Base-by-base conservation (phyloP, 2,329 filamentous ascomycete genomes). In the Sporothrix pseudoabietina region DNA sequence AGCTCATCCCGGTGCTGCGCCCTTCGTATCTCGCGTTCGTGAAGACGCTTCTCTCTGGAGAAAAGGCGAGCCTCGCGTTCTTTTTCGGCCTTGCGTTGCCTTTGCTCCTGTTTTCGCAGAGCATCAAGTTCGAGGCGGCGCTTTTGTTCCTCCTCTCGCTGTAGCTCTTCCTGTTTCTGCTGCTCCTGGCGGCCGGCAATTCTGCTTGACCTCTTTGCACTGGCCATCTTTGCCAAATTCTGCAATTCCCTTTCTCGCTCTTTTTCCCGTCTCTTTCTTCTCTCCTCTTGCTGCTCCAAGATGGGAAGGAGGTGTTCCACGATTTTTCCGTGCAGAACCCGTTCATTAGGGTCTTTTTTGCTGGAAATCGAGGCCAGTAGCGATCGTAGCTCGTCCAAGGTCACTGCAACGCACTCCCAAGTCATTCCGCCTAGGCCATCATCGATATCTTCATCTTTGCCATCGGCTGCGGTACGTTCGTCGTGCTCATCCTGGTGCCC, bases 331-430 rank as follows among this genome's bases (percentile, higher is more conserved):
- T 90, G 87, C 16, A 99, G 82, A 7, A 90, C 84, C 80, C 94
- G 95, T 82, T 98, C 95, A 78, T 98, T 95, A 5, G 89, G 86
- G 79, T 98, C 93, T 72, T 91, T 91, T 47, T 90, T 93, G 77
- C 91, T 94, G 61, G 88, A 87, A 52, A 98, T 89, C 0, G 87
- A 88, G 6, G 88, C 85, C 71, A 98, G 81, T 74, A 98, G 91
- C 1, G 84, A 82, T 71, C 88, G 88, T 76, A 97, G 93, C 71
- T 99, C 93, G 22, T 90, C 85, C 26, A 97, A 83, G 0, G 91
- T 93, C 71, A 97, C 88, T 54, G 94, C 96, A 57, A 99, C 79
- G 78, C 94, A 98, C 80, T 98, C 94, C 95, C 96, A 99, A 75
- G 88, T 92, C 82, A 91, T 92, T 7, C 90, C 91, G 22, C 90